A percentile compares a stretch with the other conserved stretches of the same genome.
Evolutionary conservation across 257 asterid species (phyloP).

Genomic region (Capsicum chinense): DNA sequence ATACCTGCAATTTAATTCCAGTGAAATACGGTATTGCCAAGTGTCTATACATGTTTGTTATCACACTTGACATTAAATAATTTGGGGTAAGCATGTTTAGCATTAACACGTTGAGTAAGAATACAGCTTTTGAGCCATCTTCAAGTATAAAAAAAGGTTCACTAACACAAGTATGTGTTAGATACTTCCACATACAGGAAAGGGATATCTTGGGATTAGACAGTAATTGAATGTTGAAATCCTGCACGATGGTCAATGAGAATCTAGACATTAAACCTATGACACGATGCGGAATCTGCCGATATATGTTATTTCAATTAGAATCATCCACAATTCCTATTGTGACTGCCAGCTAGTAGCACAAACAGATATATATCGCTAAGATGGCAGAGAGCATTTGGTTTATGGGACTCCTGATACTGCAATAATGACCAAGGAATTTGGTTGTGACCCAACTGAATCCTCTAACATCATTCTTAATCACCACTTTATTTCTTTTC

Average conservation of each 20-base stretch:
- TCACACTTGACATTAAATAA: constrained; percentile 15
- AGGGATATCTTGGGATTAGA: not conserved
- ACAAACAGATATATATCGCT: not conserved
- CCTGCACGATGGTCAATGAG: constrained; percentile 4
- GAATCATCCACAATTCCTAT: constrained; percentile 11
- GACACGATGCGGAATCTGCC: not conserved
- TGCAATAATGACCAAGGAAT: not conserved
- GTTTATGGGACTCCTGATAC: not conserved
- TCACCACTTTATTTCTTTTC: not conserved
- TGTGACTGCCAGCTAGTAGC: not conserved
- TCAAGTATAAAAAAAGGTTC: not conserved
- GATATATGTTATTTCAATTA: not conserved
- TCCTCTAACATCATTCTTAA: not conserved
- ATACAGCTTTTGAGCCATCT: constrained; percentile 18
- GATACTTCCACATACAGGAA: not conserved
- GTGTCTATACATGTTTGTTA: constrained; percentile 9
- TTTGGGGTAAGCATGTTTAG: constrained; percentile 14
- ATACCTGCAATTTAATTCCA: constrained; percentile 57
- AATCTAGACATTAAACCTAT: not conserved
- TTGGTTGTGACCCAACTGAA: not conserved
- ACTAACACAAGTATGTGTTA: constrained; percentile 7
- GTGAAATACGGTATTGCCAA: constrained; percentile 2
- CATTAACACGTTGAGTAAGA: not conserved
- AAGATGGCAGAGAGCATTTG: constrained; percentile 10
- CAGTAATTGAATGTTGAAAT: constrained; percentile 9